Evolutionary conservation across 2,329 filamentous ascomycete genomes (phyloP).

Genomic region (Pseudophaeomoniella oleicola): DNA sequence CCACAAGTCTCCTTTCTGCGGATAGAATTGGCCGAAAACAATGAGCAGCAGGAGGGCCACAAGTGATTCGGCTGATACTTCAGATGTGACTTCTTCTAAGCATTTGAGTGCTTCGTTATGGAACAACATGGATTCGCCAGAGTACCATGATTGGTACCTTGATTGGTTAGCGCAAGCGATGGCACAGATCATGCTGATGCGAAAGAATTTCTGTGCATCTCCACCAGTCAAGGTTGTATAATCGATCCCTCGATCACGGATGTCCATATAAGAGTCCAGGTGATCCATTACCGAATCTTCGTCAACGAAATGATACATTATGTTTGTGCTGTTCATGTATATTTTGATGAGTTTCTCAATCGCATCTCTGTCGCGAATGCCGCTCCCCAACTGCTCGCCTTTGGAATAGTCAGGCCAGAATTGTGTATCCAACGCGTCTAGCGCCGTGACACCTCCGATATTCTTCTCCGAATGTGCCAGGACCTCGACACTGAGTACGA

Average conservation of each 20-base stretch:
- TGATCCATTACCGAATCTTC: slow-evolving; percentile 10
- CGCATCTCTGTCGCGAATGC: not conserved
- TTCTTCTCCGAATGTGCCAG: slow-evolving; percentile 12
- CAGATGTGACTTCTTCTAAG: slow-evolving; percentile 17
- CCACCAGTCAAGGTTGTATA: slow-evolving; percentile 10
- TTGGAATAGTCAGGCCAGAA: not conserved
- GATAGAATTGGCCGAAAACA: slow-evolving; percentile 13
- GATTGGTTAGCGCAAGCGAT: slow-evolving; percentile 16
- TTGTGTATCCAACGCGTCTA: not conserved
- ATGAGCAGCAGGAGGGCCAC: slow-evolving; percentile 15
- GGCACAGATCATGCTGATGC: slow-evolving; percentile 19
- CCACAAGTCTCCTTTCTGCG: slow-evolving; percentile 14
- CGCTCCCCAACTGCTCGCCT: not conserved
- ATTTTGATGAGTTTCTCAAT: slow-evolving; percentile 13
- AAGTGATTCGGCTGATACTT: slow-evolving; percentile 13
- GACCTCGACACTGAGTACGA: slow-evolving; percentile 12
- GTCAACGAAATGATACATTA: slow-evolving; percentile 15
- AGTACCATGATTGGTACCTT: slow-evolving; percentile 13
- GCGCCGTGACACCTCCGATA: slow-evolving; percentile 9
- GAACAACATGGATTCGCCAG: slow-evolving; percentile 11
- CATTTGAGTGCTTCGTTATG: slow-evolving; percentile 15
- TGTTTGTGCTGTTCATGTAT: slow-evolving; percentile 16
- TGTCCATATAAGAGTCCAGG: slow-evolving; percentile 11
- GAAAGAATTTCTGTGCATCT: slow-evolving; percentile 17
- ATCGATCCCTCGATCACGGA: slow-evolving; percentile 7